Base-by-base conservation (phyloP, 352 stramenopile genomes). In the Globisporangium rhizosaccharum region DNA sequence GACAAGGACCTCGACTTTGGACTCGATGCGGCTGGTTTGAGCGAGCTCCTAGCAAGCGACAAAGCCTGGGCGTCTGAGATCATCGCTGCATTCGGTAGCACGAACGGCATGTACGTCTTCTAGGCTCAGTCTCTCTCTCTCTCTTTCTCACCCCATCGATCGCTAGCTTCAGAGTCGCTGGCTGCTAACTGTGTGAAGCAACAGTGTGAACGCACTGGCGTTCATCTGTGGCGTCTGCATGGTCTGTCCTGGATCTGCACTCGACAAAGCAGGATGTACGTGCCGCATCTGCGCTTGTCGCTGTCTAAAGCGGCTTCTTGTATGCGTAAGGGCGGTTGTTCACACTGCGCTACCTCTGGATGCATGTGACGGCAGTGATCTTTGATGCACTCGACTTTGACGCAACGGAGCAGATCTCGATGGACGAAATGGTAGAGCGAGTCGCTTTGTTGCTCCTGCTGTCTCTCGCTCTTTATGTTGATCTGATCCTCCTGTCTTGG, bases 381-480 rank as follows among this genome's bases (percentile, higher is more conserved):
- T 90, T 90, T 53, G 76, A 87, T n/a, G 76, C 78, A 9, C 72
- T 90, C 42, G 81, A 90, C 60, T 90, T 90, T 65, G 77, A 85
- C 64, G 61, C 68, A 47, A 90, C 78, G 0, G 76, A 85, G 53
- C 65, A 87, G 53, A 86, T 88, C 55, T 86, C 81, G 2, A 87
- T 90, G 74, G 81, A 90, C 58, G 81, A 90, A 57, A 87, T 88
- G 81, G 75, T 87, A 58, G 5, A 51, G 12, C 17, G 2, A 8
- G 11, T 17, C 15, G 11, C 45, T 26, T 2, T 23, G 20, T 4
- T 33, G 0, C 17, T 4, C 12, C 18, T 33, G 41, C 44, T 49
- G 18, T 5, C 20, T 20, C 17, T 49, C 17, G n/a, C n/a, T 49
- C 7, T 11, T 5, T 14, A 17, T 7, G 17, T 17, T 3, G 2